These are phyloP conservation scores for Zea luxurians DNA, from an alignment of 176 grass and related monocot species.

Conservation along the genomic window DNA sequence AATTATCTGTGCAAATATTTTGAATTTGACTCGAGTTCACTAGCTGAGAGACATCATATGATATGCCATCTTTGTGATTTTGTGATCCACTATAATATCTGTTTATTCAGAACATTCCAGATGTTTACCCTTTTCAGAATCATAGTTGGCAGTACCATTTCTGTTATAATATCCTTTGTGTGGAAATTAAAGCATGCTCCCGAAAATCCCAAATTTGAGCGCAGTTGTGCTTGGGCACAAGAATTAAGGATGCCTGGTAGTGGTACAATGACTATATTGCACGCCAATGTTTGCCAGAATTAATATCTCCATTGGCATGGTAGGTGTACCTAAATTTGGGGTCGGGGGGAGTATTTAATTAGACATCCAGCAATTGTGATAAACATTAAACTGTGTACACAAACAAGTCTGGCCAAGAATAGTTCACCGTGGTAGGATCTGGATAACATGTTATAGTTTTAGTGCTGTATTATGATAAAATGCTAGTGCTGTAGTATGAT, in stretches of 20 bases:
- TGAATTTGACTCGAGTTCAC: background rate
- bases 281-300: background rate
- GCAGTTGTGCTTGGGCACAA: background rate
- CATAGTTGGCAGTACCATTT: background rate
- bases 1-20: background rate
- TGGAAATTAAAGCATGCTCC: background rate
- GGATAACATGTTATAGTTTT: background rate
- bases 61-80: background rate
- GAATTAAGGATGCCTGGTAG: background rate
- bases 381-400: background rate
- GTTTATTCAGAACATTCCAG: background rate
- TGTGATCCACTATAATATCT: background rate
- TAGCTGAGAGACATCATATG: background rate
- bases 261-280: background rate
- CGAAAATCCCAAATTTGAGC: background rate
- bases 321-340: background rate
- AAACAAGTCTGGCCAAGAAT: slow-evolving; percentile 4
- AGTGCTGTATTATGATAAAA: background rate
- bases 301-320: background rate
- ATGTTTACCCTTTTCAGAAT: background rate
- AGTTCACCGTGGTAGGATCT: background rate
- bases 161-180: background rate
- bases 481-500: background rate
- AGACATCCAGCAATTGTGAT: background rate
- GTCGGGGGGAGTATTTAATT: background rate